These are phyloP conservation scores for Saccharum officinarum DNA, from an alignment of 176 grass and related monocot genomes.

Conservation along the genomic window DNA sequence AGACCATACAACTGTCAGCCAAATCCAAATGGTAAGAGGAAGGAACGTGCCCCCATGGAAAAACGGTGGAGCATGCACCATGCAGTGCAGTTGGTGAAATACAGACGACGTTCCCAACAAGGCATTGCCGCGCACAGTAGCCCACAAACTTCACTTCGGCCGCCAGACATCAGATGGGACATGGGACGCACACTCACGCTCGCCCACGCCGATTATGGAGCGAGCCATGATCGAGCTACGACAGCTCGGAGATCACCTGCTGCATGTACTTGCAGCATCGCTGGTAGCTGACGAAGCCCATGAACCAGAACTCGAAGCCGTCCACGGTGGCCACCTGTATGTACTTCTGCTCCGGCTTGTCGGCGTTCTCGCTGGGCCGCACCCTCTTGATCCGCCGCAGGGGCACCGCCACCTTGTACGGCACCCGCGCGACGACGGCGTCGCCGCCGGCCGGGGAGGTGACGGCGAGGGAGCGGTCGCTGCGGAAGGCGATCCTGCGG, in stretches of 20 bases:
- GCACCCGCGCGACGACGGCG: slow-evolving; percentile 53
- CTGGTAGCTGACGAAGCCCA: slow-evolving; percentile 69
- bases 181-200: neutral
- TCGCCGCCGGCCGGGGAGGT: slow-evolving; percentile 61
- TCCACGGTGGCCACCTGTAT: slow-evolving; percentile 72
- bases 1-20: no score
- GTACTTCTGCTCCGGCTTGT: slow-evolving; percentile 84
- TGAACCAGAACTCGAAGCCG: slow-evolving; percentile 71
- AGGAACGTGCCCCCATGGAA: no score
- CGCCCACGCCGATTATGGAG: neutral
- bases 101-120: slow-evolving; percentile 1
- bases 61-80: no score
- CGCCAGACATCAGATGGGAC: neutral
- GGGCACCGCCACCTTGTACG: slow-evolving; percentile 80
- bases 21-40: no score
- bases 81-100: no score
- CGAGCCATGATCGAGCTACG: neutral
- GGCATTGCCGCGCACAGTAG: neutral
- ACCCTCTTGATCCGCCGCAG: slow-evolving; percentile 54
- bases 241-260: slow-evolving; percentile 47
- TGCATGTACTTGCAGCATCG: slow-evolving; percentile 68
- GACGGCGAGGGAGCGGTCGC: slow-evolving; percentile 69
- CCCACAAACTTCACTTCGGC: neutral
- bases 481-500: slow-evolving; percentile 78
- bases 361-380: slow-evolving; percentile 55